These are phyloP conservation scores for Ceraceosorus bombacis DNA, from an alignment of 1,284 basidiomycete species.

Conservation along the genomic window DNA sequence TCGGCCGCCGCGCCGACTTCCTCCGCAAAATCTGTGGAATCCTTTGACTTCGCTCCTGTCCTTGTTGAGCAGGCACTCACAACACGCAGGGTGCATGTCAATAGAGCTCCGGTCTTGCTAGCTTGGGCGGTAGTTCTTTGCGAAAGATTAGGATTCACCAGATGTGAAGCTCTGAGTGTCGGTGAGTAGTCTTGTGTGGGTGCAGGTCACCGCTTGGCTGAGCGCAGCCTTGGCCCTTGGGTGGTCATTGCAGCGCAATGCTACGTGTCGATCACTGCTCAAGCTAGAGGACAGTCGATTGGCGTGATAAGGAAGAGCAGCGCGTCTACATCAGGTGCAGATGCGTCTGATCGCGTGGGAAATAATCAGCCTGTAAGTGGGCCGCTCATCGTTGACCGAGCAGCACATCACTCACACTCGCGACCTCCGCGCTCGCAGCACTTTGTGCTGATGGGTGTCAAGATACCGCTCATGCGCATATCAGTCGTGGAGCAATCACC, in stretches of 20 bases:
- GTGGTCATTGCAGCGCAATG: slow-evolving; percentile 61
- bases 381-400: slow-evolving; percentile 6
- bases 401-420: too few relatives aligned
- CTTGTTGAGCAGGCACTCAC: slow-evolving; percentile 21
- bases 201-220: background rate
- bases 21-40: background rate
- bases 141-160: slow-evolving; percentile 72
- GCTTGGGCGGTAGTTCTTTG: slow-evolving; percentile 83
- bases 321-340: slow-evolving; percentile 21
- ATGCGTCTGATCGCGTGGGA: background rate
- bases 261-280: slow-evolving; percentile 84
- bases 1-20: background rate
- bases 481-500: slow-evolving; percentile 47
- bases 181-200: slow-evolving; percentile 52
- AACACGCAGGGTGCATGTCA: slow-evolving; percentile 62
- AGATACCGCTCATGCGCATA: slow-evolving; percentile 76
- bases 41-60: slow-evolving; percentile 28
- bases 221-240: background rate
- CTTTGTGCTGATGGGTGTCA: slow-evolving; percentile 78
- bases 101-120: slow-evolving; percentile 88
- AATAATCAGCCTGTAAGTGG: background rate
- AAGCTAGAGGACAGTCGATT: slow-evolving; percentile 71
- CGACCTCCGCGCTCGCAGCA: slow-evolving; percentile 55
- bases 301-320: slow-evolving; percentile 56
- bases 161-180: slow-evolving; percentile 80